Percentiles rank a stretch among this genome's conserved stretches.
Conservation (phyloP, 2,329 filamentous ascomycete species). For the Pseudogymnoascus sp. region DNA sequence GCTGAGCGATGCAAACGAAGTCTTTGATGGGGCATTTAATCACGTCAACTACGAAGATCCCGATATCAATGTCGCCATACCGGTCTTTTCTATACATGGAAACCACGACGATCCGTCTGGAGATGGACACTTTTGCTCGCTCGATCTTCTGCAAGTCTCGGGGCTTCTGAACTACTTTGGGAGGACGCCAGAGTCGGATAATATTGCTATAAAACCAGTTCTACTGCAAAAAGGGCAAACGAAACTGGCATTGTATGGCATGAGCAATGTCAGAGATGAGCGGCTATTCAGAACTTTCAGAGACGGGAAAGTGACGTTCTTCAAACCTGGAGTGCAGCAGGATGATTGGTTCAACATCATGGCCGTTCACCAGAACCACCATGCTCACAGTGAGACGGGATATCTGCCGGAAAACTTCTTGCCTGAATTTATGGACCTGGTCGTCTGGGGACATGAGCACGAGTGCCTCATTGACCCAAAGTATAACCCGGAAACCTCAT, state of each 20-base stretch:
- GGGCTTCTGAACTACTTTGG: conserved; percentile 96
- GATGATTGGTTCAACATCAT: conserved; percentile 94
- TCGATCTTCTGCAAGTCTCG: conserved; percentile 84
- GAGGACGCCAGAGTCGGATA: conserved; percentile 82
- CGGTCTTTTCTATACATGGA: conserved; percentile 95
- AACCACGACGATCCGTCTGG: conserved; percentile 99
- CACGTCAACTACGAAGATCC: conserved; percentile 97
- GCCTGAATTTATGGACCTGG: conserved; percentile 80
- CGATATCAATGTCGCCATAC: conserved; percentile 94
- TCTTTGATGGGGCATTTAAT: conserved; percentile 81
- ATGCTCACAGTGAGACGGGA: conserved; percentile 83
- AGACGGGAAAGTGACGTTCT: conserved; percentile 91
- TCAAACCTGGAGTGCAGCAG: conserved; percentile 68
- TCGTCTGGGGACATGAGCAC: conserved; percentile 97
- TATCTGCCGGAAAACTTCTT: conserved; percentile 91
- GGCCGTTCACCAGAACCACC: conserved; percentile 92
- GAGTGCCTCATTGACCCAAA: conserved; percentile 84
- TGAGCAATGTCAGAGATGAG: conserved; percentile 95
- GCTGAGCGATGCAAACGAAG: conserved; percentile 82
- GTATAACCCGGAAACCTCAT: conserved; percentile 77
- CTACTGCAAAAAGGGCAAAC: conserved; percentile 88
- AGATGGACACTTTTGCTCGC: conserved; percentile 80
- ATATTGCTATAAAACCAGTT: conserved; percentile 85
- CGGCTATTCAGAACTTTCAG: conserved; percentile 88
- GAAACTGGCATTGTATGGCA: conserved; percentile 83